Conservation (phyloP, 2,329 filamentous ascomycete genomes). For the Thielaviopsis euricoi region DNA sequence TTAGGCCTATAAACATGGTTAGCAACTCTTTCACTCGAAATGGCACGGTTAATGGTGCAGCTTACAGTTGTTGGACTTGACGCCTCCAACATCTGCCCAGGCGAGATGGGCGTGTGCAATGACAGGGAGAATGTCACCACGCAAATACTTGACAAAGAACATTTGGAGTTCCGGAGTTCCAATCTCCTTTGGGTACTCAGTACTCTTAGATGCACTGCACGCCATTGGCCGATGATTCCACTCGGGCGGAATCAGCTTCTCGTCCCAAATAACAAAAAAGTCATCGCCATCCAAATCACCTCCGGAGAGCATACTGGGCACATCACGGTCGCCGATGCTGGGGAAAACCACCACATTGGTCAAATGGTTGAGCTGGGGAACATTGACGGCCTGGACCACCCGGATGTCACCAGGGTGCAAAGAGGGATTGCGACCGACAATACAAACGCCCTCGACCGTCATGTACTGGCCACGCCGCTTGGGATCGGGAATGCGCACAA, state of each 20-base stretch:
- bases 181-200: conserved; percentile 33
- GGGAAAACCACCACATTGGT: conserved; percentile 80
- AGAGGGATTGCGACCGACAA: conserved; percentile 83
- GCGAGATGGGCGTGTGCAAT: conserved; percentile 77
- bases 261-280: conserved; percentile 87
- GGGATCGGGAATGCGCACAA: conserved; percentile 58
- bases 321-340: conserved; percentile 62
- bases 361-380: conserved; percentile 55
- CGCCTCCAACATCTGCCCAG: conserved; percentile 52
- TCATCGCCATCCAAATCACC: conserved; percentile 94
- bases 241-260: conserved; percentile 47
- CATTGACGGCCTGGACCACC: conserved; percentile 69
- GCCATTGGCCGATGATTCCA: conserved; percentile 65
- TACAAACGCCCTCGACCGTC: conserved; percentile 61
- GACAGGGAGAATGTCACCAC: conserved; percentile 62
- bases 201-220: conserved; percentile 28
- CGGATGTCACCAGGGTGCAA: conserved; percentile 86
- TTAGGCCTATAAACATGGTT: conserved; percentile 30
- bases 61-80: conserved; percentile 52
- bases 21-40: neutral
- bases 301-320: conserved; percentile 89
- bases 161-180: conserved; percentile 55
- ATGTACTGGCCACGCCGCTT: conserved; percentile 41
- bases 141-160: conserved; percentile 88
- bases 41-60: conserved; percentile 4